These are phyloP conservation scores for Graphilbum fragrans DNA, from an alignment of 2,329 filamentous ascomycete species.

Conservation along the genomic window DNA sequence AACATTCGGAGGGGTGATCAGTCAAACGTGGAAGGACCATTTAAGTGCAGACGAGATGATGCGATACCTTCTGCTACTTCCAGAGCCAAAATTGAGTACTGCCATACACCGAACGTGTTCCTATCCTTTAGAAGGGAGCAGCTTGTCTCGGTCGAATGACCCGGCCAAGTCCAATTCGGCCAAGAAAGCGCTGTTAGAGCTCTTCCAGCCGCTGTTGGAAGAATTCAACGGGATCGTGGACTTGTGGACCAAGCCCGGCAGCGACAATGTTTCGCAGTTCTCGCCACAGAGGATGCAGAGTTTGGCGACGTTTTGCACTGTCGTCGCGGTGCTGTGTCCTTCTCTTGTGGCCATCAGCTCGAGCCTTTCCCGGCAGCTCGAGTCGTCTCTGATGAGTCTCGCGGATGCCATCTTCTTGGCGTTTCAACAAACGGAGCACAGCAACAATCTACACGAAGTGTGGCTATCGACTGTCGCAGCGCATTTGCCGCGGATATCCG, in stretches of 20 bases:
- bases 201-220: conserved; percentile 35
- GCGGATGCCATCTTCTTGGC: conserved; percentile 26
- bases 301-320: conserved; percentile 34
- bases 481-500: conserved; percentile 32
- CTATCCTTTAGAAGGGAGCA: conserved; percentile 1
- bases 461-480: conserved; percentile 30
- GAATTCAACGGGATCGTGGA: too few species aligned
- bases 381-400: conserved; percentile 27
- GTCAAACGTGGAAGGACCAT: conserved; percentile 34
- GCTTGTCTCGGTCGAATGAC: conserved; percentile 4
- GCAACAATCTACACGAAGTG: conserved; percentile 30
- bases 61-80: conserved; percentile 43
- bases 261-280: conserved; percentile 34
- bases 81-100: conserved; percentile 13
- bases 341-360: conserved; percentile 34
- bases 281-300: conserved; percentile 41
- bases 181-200: conserved; percentile 39
- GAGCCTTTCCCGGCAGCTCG: conserved; percentile 34
- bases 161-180: conserved; percentile 23
- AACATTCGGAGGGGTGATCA: conserved; percentile 33
- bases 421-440: conserved; percentile 31
- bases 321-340: conserved; percentile 32
- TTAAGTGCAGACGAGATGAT: conserved; percentile 30
- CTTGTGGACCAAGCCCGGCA: conserved; percentile 31
- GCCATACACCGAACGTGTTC: conserved; percentile 1